Conservation (phyloP, 1,139 yeast species). For the Geotrichum citri-aurantii region DNA sequence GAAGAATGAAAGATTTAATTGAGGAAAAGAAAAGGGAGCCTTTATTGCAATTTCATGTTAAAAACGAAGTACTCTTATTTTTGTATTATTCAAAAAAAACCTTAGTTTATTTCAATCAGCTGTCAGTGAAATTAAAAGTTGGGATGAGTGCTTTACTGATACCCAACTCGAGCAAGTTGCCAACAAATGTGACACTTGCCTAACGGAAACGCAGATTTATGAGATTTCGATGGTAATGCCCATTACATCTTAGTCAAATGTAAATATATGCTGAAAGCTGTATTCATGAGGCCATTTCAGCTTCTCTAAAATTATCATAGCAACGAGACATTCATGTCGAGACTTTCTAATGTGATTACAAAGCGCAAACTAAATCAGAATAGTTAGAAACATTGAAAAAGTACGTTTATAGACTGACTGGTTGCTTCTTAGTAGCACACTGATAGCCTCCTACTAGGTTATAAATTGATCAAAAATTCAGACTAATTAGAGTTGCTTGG, state of each 20-base stretch:
- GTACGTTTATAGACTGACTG: neutral
- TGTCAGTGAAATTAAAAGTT: neutral
- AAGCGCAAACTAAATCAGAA: too few species aligned
- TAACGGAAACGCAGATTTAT: neutral
- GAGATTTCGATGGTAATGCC: neutral
- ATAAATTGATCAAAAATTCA: too few species aligned
- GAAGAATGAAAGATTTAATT: neutral
- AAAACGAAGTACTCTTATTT: too few species aligned
- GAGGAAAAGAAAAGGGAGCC: neutral
- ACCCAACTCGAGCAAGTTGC: neutral
- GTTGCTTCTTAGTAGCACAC: too few species aligned
- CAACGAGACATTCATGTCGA: too few species aligned
- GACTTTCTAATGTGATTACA: too few species aligned
- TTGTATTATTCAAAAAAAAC: too few species aligned
- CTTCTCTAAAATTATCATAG: neutral
- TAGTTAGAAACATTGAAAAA: neutral
- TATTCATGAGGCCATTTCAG: neutral
- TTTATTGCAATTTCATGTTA: neutral
- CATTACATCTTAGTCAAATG: neutral
- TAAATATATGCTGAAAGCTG: neutral
- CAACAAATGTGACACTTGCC: neutral
- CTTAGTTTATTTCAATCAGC: neutral
- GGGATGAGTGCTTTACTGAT: neutral
- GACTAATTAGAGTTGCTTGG: too few species aligned
- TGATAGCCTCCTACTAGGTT: too few species aligned